Evolutionary conservation across 2,329 filamentous ascomycete species (phyloP).

Genomic region (Coniochaeta sp.): DNA sequence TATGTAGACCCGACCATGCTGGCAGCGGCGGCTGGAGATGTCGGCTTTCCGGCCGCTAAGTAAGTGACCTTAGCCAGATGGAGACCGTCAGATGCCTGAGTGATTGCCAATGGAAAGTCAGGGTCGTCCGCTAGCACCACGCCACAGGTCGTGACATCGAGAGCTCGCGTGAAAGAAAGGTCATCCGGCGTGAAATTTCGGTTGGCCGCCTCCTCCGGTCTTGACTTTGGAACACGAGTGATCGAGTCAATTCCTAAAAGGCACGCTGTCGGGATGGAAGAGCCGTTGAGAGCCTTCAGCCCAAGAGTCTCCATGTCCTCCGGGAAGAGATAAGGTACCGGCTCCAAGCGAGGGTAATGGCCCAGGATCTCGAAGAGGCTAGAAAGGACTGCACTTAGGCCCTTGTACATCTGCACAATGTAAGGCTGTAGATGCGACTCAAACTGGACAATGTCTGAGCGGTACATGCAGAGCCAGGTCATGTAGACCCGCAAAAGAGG

Average conservation of each 20-base stretch:
- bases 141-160: constrained; percentile 42
- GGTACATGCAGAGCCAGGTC: constrained; percentile 43
- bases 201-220: constrained; percentile 13
- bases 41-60: background rate
- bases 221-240: constrained; percentile 15
- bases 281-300: constrained; percentile 31
- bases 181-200: constrained; percentile 10
- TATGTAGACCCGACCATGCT: background rate
- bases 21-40: background rate
- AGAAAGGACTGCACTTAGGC: constrained; percentile 38
- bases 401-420: constrained; percentile 37
- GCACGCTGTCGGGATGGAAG: constrained; percentile 29
- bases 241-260: constrained; percentile 25
- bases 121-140: constrained; percentile 36
- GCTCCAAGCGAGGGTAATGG: constrained; percentile 25
- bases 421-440: constrained; percentile 35
- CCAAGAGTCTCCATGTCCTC: constrained; percentile 43
- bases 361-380: constrained; percentile 37
- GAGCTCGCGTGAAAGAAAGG: constrained; percentile 32
- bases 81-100: background rate
- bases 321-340: constrained; percentile 37
- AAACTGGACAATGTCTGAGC: constrained; percentile 37
- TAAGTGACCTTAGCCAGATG: background rate
- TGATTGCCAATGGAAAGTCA: constrained; percentile 27
- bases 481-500: constrained; percentile 46